phyloP scores from a whole-genome alignment of 331 rosid species.

The Cydonia oblonga region DNA sequence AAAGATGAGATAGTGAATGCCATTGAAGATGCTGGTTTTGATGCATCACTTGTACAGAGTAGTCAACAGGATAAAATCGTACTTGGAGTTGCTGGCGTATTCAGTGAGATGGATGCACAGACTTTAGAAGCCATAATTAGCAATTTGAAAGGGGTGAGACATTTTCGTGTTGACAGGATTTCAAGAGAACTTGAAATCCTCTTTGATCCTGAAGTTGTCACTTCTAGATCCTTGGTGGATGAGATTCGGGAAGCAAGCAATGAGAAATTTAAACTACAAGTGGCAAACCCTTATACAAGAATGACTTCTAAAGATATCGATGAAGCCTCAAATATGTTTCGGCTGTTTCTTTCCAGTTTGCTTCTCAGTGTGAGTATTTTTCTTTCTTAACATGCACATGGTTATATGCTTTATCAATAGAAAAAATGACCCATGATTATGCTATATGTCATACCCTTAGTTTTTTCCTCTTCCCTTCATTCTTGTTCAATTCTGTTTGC shows the following conservation, averaged over 20 bases:
- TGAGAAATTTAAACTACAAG: constrained; percentile 60
- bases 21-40: constrained; percentile 94
- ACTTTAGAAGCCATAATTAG: constrained; percentile 53
- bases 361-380: constrained; percentile 69
- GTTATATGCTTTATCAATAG: too few relatives aligned
- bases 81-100: constrained; percentile 59
- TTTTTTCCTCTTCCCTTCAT: too few relatives aligned
- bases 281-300: constrained; percentile 67
- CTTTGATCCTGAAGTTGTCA: constrained; percentile 73
- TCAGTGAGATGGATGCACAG: constrained; percentile 45
- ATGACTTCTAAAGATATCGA: constrained; percentile 66
- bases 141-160: constrained; percentile 60
- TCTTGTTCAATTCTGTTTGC: too few relatives aligned
- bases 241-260: constrained; percentile 55
- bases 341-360: constrained; percentile 71
- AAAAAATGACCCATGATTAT: too few relatives aligned
- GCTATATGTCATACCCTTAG: too few relatives aligned
- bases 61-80: constrained; percentile 67
- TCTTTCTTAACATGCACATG: too few relatives aligned
- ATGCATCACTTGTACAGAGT: constrained; percentile 75
- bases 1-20: constrained; percentile 83
- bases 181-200: constrained; percentile 57
- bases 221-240: constrained; percentile 80
- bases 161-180: constrained; percentile 45
- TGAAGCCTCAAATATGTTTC: constrained; percentile 56